These are phyloP conservation scores for Mortierella alpina DNA, from an alignment of 192 early-diverging fungal genomes.

Conservation along the genomic window DNA sequence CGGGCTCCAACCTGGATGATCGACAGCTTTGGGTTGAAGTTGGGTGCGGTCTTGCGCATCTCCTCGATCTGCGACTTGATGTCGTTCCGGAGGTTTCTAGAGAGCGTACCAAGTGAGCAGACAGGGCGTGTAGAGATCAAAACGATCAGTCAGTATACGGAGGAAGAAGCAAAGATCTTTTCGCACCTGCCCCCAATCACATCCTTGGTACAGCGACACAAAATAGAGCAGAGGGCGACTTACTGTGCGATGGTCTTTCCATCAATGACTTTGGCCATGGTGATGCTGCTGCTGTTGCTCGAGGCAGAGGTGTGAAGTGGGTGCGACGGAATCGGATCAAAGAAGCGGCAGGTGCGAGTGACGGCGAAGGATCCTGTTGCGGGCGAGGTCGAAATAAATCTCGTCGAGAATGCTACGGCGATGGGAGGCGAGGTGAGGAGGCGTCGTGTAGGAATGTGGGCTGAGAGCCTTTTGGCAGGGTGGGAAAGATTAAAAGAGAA, in stretches of 20 bases:
- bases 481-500: conserved; percentile 11
- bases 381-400: background rate
- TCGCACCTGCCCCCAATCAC: too few species aligned
- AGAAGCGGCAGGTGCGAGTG: background rate
- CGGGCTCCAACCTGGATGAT: conserved; percentile 94
- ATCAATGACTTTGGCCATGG: conserved; percentile 74
- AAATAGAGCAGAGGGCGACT: conserved; percentile 4
- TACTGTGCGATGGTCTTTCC: conserved; percentile 86
- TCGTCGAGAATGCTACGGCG: background rate
- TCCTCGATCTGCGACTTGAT: conserved; percentile 77
- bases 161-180: background rate
- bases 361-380: background rate
- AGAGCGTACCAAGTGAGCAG: background rate
- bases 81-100: conserved; percentile 75
- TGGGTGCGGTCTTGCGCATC: conserved; percentile 69
- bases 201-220: conserved; percentile 4
- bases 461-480: conserved; percentile 7
- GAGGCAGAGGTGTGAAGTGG: conserved; percentile 14
- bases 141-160: background rate
- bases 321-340: background rate
- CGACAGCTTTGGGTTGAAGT: conserved; percentile 86
- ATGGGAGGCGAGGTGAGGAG: background rate
- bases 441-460: background rate
- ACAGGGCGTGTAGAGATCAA: background rate
- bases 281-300: background rate